Percentiles rank a stretch among this genome's conserved stretches.
These are phyloP conservation scores for Colletotrichum kahawae DNA, from an alignment of 2,329 filamentous ascomycete species.

Conservation along the genomic window DNA sequence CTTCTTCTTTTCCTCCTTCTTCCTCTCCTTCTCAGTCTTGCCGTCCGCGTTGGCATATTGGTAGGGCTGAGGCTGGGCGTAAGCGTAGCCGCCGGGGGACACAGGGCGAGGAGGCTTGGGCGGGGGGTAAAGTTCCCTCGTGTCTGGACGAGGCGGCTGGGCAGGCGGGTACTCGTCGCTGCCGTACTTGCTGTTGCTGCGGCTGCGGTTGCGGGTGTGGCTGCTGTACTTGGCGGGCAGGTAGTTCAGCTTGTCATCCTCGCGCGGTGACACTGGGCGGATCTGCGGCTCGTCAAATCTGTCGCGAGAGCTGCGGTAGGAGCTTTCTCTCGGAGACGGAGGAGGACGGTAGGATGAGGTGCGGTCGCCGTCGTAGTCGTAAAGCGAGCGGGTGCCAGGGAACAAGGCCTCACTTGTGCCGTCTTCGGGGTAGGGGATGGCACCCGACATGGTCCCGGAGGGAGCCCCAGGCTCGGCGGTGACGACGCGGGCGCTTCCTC, in stretches of 20 bases:
- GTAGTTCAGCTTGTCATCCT: conserved; percentile 46
- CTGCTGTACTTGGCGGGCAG: conserved; percentile 54
- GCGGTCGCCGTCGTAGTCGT: conserved; percentile 42
- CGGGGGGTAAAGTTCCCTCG: conserved; percentile 39
- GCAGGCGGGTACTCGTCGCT: conserved; percentile 25
- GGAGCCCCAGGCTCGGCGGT: conserved; percentile 15
- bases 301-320: conserved; percentile 41
- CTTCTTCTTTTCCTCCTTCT: conserved; percentile 35
- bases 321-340: conserved; percentile 38
- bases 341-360: conserved; percentile 35
- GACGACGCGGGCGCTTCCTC: conserved; percentile 18
- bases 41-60: conserved; percentile 27
- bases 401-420: conserved; percentile 39
- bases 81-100: conserved; percentile 25
- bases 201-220: conserved; percentile 29
- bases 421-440: conserved; percentile 44
- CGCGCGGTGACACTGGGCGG: conserved; percentile 22
- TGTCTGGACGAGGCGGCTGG: conserved; percentile 26
- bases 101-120: conserved; percentile 16
- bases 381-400: conserved; percentile 38
- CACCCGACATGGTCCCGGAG: conserved; percentile 20
- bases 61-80: conserved; percentile 32
- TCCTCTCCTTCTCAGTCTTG: conserved; percentile 27
- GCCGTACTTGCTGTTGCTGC: conserved; percentile 21
- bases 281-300: conserved; percentile 32